These are phyloP conservation scores for Claviceps arundinis DNA, from an alignment of 2,329 filamentous ascomycete species.

Conservation along the genomic window DNA sequence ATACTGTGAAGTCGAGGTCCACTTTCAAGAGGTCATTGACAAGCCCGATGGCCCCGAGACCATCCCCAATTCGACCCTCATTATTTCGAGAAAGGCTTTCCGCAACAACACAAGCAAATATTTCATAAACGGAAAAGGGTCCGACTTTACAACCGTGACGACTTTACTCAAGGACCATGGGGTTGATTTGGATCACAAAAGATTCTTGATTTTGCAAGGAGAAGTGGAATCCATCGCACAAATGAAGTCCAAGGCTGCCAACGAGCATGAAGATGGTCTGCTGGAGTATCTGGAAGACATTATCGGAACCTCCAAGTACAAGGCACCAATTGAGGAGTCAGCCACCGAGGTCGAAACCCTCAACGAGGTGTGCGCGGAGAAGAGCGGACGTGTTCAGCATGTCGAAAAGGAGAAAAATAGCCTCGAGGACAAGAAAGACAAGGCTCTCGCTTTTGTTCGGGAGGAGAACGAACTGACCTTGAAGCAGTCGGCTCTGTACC, in stretches of 20 bases:
- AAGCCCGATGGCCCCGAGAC: conserved; percentile 61
- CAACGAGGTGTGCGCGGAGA: conserved; percentile 91
- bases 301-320: conserved; percentile 97
- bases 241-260: conserved; percentile 94
- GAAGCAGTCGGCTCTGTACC: conserved; percentile 86
- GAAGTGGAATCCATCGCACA: conserved; percentile 98
- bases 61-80: conserved; percentile 69
- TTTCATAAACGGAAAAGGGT: conserved; percentile 83
- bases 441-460: conserved; percentile 73
- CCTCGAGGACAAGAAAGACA: conserved; percentile 93
- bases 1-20: conserved; percentile 88
- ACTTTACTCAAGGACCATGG: conserved; percentile 75
- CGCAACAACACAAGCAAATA: conserved; percentile 98
- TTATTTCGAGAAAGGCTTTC: conserved; percentile 88
- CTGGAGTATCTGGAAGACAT: conserved; percentile 97
- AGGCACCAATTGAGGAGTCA: conserved; percentile 88
- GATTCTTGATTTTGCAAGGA: conserved; percentile 91
- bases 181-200: conserved; percentile 94
- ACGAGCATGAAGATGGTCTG: conserved; percentile 91
- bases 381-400: conserved; percentile 88
- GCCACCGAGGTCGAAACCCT: conserved; percentile 79
- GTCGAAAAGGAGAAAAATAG: conserved; percentile 93
- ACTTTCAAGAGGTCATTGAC: conserved; percentile 93
- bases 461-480: conserved; percentile 86
- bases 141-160: conserved; percentile 86